phyloP scores from a whole-genome alignment of 2,329 filamentous ascomycete species.

The Stagonosporopsis tanaceti region DNA sequence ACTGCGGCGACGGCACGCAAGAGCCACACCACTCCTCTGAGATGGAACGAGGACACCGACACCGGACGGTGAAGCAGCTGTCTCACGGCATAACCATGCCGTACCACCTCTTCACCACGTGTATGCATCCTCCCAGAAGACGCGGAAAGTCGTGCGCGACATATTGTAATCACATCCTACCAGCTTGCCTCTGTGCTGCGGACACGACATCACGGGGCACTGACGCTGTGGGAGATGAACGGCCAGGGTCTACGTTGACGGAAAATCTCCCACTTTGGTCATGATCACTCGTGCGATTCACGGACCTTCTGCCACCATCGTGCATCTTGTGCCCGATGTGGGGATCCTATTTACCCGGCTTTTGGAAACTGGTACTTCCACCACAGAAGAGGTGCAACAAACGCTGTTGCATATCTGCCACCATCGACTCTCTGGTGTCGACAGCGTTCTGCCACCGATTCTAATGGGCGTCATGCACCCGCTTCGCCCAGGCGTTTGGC shows the following conservation, averaged over 20 bases:
- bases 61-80: constrained; percentile 9
- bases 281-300: constrained; percentile 39
- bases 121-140: constrained; percentile 18
- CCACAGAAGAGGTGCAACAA: background rate
- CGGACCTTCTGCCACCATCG: constrained; percentile 34
- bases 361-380: constrained; percentile 26
- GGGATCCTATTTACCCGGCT: constrained; percentile 33
- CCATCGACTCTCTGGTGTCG: background rate
- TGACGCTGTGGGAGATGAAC: constrained; percentile 28
- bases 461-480: background rate
- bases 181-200: constrained; percentile 2
- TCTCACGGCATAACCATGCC: constrained; percentile 17
- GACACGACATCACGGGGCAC: constrained; percentile 18
- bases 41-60: background rate
- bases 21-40: constrained; percentile 8
- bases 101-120: constrained; percentile 31
- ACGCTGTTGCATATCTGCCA: background rate
- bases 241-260: constrained; percentile 39
- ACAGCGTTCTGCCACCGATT: background rate
- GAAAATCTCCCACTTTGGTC: constrained; percentile 39
- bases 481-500: constrained; percentile 30
- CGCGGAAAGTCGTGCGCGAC: background rate
- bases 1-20: constrained; percentile 20
- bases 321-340: constrained; percentile 38
- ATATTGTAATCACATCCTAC: background rate